Conservation (phyloP, 1,284 basidiomycete genomes). For the Sporisorium reilianum region DNA sequence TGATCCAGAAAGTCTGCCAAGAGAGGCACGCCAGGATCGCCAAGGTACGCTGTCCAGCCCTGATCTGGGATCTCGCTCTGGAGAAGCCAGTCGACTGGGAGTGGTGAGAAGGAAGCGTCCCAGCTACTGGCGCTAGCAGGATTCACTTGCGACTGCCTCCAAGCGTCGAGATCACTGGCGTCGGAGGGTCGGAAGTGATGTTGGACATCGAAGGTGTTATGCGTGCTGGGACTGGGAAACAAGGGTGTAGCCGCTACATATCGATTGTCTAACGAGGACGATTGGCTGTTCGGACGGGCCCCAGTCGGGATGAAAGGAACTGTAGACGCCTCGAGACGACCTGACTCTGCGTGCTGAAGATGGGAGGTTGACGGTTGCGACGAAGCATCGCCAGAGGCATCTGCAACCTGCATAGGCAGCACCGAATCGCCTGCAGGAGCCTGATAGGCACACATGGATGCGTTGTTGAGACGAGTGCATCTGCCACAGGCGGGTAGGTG, state of each 20-base stretch:
- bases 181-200: background rate
- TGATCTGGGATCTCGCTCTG: conserved; percentile 3
- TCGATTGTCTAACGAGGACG: background rate
- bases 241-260: background rate
- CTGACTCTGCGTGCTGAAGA: no score
- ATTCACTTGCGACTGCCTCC: background rate
- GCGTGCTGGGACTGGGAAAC: background rate
- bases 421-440: no score
- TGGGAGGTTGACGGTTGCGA: no score
- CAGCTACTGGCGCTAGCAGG: background rate
- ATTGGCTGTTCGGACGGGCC: no score
- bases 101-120: background rate
- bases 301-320: no score
- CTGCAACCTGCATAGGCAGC: background rate
- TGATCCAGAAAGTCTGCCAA: background rate
- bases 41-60: conserved; percentile 8
- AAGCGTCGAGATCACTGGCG: background rate
- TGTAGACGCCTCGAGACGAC: no score
- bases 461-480: conserved; percentile 4
- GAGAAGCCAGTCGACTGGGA: conserved; percentile 8
- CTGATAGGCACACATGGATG: background rate
- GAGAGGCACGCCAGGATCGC: conserved; percentile 10
- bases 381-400: no score
- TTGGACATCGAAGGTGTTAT: background rate
- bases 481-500: background rate